A percentile compares a stretch with the other conserved stretches of the same genome.
Evolutionary conservation across 2,329 filamentous ascomycete genomes (phyloP).

Genomic region (Bipolaris victoriae): DNA sequence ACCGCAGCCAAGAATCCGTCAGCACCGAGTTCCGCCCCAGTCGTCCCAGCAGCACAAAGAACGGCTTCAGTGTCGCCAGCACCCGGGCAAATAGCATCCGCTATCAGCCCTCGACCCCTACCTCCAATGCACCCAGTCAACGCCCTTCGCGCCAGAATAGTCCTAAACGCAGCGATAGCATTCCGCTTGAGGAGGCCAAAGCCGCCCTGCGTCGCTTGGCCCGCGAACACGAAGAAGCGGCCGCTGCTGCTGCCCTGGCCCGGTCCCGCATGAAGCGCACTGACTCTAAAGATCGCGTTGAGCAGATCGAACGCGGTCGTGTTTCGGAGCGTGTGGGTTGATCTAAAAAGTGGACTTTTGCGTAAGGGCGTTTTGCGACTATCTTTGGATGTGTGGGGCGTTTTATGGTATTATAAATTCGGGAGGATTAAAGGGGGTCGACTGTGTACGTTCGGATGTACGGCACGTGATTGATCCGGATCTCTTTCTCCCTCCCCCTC

Average conservation of each 20-base stretch:
- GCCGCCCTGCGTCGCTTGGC: constrained; percentile 35
- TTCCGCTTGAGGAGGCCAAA: constrained; percentile 41
- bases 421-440: no score
- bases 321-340: constrained; percentile 19
- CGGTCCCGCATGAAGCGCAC: constrained; percentile 18
- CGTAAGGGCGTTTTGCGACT: neutral
- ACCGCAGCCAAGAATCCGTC: constrained; percentile 39
- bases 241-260: constrained; percentile 23
- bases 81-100: constrained; percentile 40
- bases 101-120: constrained; percentile 27
- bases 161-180: constrained; percentile 36
- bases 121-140: constrained; percentile 29
- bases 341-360: constrained; percentile 7
- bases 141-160: constrained; percentile 35
- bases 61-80: constrained; percentile 34
- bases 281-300: constrained; percentile 19
- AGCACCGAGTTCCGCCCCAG: constrained; percentile 36
- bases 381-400: neutral
- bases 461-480: no score
- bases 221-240: constrained; percentile 36
- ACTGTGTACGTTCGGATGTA: no score
- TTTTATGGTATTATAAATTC: no score
- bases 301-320: constrained; percentile 30
- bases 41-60: constrained; percentile 31
- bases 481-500: no score